Base-by-base conservation (phyloP, 2,329 filamentous ascomycete genomes). In the Epichloe sp. region DNA sequence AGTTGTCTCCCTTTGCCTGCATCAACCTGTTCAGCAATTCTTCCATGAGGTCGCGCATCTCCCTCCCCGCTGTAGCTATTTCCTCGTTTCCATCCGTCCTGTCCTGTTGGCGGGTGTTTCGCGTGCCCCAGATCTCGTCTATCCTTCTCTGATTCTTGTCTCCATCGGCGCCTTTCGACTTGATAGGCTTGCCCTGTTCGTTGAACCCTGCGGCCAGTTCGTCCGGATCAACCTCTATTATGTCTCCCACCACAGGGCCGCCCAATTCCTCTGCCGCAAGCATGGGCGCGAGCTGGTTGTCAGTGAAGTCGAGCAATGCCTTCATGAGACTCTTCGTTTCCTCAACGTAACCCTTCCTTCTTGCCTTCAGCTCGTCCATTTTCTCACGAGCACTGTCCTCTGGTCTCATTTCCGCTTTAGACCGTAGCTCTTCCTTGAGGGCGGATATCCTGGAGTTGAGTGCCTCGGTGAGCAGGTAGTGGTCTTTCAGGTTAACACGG, bases 241-340 rank as follows among this genome's bases (percentile, higher is more conserved):
- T 72, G 57, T 88, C 84, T 3, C 88, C 86, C 1, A 90, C 86
- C 11, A 89, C 83, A 0, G 88, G 88, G 0, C 88, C 88, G 7
- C 88, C 88, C 1, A 90, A 74, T 60, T 89, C 86, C 68, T 94
- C 88, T 1, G 86, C 86, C 6, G 87, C 88, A 43, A 95, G 72
- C 80, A 91, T 86, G 3, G 78, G 68, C 1, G 85, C 85, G 1
- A 95, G 74, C 41, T 80, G 76, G 43, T 79, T 70, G 54, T 86
- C 79, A 52, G 91, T 82, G 60, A 94, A 94, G 15, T 69, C 70
- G 55, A 83, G 78, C 51, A 94, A 74, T 0, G 78, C 74, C 52
- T 75, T 76, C 51, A 85, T 77, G 15, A 93, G 70, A 42, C 69
- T 72, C 2, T 72, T 70, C 1, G 82, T 83, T 56, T 83, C 77